phyloP scores from a whole-genome alignment of 768 basidiomycete species.

The Steccherinum ochraceum region DNA sequence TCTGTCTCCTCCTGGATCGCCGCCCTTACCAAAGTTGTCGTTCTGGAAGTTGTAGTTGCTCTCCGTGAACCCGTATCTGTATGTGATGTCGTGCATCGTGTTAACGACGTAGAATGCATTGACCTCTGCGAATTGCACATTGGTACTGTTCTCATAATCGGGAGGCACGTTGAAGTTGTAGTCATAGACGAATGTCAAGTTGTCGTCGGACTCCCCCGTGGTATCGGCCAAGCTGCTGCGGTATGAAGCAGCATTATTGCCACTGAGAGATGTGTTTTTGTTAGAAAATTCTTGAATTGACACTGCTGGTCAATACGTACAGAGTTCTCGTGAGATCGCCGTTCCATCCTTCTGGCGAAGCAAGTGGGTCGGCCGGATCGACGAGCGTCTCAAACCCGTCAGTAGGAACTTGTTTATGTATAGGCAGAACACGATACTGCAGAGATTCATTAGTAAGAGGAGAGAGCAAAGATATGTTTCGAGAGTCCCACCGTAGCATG shows the following conservation, averaged over 20 bases:
- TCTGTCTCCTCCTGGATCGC: conserved; percentile 41
- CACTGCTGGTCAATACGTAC: too few relatives aligned
- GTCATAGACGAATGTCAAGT: conserved; percentile 35
- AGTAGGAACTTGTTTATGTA: conserved; percentile 40
- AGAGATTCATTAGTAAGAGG: background rate
- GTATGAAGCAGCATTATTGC: conserved; percentile 35
- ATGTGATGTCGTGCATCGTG: conserved; percentile 46
- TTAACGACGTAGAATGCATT: conserved; percentile 56
- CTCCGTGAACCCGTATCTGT: conserved; percentile 59
- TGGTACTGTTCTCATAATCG: conserved; percentile 33
- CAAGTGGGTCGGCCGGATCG: conserved; percentile 45
- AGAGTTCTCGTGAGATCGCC: too few relatives aligned
- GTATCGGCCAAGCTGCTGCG: conserved; percentile 20
- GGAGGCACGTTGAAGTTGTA: conserved; percentile 31
- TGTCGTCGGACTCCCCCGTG: conserved; percentile 31
- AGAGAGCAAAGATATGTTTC: background rate
- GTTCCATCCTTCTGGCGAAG: conserved; percentile 58
- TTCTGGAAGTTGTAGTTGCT: conserved; percentile 54
- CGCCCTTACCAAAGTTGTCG: conserved; percentile 49
- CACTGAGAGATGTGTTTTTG: conserved; percentile 7
- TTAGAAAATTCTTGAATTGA: conserved; percentile 23
- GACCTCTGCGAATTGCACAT: conserved; percentile 47
- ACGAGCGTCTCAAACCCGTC: conserved; percentile 44
- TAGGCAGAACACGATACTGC: conserved; percentile 44
- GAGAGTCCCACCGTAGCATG: conserved; percentile 31